Evolutionary conservation across 2,329 filamentous ascomycete genomes (phyloP), one percentile per base, ranked within the genome.

Genomic region (Alternaria panax): DNA sequence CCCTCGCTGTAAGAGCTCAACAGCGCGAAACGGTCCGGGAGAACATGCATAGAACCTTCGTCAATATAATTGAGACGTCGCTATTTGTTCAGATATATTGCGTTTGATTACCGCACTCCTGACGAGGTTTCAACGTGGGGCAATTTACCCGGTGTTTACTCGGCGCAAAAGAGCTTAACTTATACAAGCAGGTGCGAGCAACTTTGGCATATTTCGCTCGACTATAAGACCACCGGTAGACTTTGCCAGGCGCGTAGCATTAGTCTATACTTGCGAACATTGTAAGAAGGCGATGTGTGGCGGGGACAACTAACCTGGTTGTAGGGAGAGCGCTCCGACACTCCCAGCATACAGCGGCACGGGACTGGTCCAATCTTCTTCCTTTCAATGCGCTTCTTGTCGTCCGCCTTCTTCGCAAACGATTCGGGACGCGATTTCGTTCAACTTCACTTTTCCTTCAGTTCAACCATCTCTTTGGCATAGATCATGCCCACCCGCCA

Each of bases 71-170:
- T 45, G 28, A 7, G 32, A 47, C 46, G 45, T 55, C 50, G 25
- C 42, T 22, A 62, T 62, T 64, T 55, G 63, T 34, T 45, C 32
- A 38, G 27, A 47, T 64, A 62, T 18, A 64, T 62, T 59, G 46
- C 24, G 38, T 42, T 57, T 53, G 51, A 66, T 63, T 62, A 60
- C 51, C 54, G 60, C 50, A 46, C 50, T 38, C 60, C 57, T 40
- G 24, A 52, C 24, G 36, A 43, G 16, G 54, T 40, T 45, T 36
- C 25, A 50, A 45, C 43, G 52, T 54, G 56, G 62, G 34, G 38
- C 51, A 54, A 54, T 65, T 64, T 62, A 64, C 55, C 62, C 59
- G 57, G 60, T 59, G 54, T 48, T 51, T 46, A 5, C 11, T 32
- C 20, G 57, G 54, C 32, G 43, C 43, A 47, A 57, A 64, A 50